Base-by-base conservation (phyloP, 2,329 filamentous ascomycete genomes). In the Aspergillus novofumigatus region DNA sequence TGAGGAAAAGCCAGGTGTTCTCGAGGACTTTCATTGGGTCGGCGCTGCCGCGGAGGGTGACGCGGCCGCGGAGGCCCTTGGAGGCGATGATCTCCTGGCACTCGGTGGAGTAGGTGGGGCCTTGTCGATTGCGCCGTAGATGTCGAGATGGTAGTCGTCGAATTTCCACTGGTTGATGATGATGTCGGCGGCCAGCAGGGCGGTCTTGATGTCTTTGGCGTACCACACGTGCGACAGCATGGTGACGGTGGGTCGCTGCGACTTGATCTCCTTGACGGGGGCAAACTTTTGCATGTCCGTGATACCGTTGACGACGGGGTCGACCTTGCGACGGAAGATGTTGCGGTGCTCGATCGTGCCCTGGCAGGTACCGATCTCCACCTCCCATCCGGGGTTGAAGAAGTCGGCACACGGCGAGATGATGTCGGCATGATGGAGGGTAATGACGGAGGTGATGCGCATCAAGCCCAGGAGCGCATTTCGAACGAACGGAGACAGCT, bases 81-180 rank as follows among this genome's bases (percentile, higher is more conserved):
- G 79, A 80, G 4, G 81, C 80, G 59, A 84, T 81, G 42, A 84
- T 79, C 65, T 82, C 82, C 67, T 80, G 81, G 71, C 80, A 85
- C 65, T 80, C 82, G 0, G 82, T 83, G 1, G 83, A 83, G 64
- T 86, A 86, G 1, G 82, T 80, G 84, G 84, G 25, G 84, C 80
- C 59, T 85, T 84, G 68, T 87, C 85, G 55, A 86, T 81, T 20
- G 83, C 83, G 10, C 85, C 85, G 64, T 87, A 87, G 20, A 87
- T 81, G 57, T 85, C 80, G 1, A 87, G 78, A 53, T 80, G 78
- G 69, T 87, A 87, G 58, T 87, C 84, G 45, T 78, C 80, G 70
- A 87, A 86, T n/a, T 84, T 84, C 78, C 81, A 87, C 62, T 84
- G 79, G 66, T 87, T 86, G 61, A 86, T 80, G 59, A 87, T 86